Evolutionary conservation across 2,329 filamentous ascomycete species (phyloP), one percentile per base, ranked within the genome.

Genomic region (Coniochaeta hoffmannii): DNA sequence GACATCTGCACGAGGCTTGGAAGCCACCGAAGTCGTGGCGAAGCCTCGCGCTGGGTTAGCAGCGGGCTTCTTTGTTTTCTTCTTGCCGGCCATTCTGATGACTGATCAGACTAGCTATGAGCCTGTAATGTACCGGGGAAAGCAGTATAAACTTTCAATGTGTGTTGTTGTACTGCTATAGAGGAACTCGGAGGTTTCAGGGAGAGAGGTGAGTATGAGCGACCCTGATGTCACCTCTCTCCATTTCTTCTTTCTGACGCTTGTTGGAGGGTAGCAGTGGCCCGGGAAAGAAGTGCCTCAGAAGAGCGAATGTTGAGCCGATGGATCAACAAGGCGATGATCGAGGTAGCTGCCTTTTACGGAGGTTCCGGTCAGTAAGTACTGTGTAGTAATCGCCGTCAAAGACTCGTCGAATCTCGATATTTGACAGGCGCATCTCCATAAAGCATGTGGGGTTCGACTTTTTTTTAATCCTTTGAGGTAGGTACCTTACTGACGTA

Each of bases 1-100:
- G 38, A 65, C 68, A 58, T 93, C 90, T 49, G 81, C 77, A 68
- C 89, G 81, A 9, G 85, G 79, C 64, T 92, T 96, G 24, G 90
- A 95, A 44, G 91, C 90, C 57, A 96, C 81, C 1, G 93, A 97
- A 12, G 90, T 95, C 5, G 94, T 99, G 61, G 93, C 90, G 73
- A 97, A 96, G 17, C 92, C 94, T 70, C 94, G 82, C 36, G 91
- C 90, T 57, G 92, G 90, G 71, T 97, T 97, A 31, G 87, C 83
- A 26, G 83, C 82, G 55, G 88, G 80, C 81, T 97, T 97, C 78
- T 90, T 95, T 76, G 97, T 96, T 75, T 96, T 96, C 72, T 90
- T 88, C 66, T 78, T 28, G 57, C 75, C 72, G 56, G 88, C 87
- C 89, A 93, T 93, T 19, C 24, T 46, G 10, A 61, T 59, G 65